These are phyloP conservation scores for Exophiala xenobiotica DNA, from an alignment of 2,329 filamentous ascomycete species.

Conservation along the genomic window DNA sequence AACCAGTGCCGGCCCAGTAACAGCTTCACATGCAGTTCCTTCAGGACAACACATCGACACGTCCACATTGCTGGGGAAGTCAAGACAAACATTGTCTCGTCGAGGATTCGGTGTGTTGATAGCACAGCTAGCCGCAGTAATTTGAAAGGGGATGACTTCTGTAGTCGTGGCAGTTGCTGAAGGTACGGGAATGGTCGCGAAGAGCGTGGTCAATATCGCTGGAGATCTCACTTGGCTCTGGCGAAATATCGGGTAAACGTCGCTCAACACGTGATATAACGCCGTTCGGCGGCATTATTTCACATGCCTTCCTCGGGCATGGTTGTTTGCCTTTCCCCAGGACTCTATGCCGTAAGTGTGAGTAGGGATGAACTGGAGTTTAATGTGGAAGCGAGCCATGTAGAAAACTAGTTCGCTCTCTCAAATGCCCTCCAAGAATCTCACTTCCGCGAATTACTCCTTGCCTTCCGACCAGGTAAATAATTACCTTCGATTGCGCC, in stretches of 20 bases:
- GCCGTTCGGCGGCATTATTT: background rate
- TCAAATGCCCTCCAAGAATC: background rate
- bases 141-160: constrained; percentile 3
- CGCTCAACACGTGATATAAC: background rate
- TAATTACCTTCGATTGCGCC: background rate
- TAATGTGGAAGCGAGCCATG: background rate
- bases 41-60: constrained; percentile 2
- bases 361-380: background rate
- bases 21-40: constrained; percentile 3
- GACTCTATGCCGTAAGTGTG: background rate
- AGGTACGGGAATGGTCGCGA: constrained; percentile 2
- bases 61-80: constrained; percentile 5
- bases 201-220: constrained; percentile 2
- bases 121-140: constrained; percentile 4
- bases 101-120: background rate
- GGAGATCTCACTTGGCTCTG: background rate
- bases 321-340: background rate
- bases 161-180: constrained; percentile 3
- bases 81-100: constrained; percentile 6
- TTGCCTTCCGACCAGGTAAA: background rate
- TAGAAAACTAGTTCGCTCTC: background rate
- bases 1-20: constrained; percentile 3
- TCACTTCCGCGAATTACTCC: background rate
- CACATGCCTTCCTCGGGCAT: background rate
- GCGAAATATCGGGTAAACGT: background rate